Base-by-base conservation (phyloP, 2,329 filamentous ascomycete genomes). In the Phaeosphaeriaceae sp. region DNA sequence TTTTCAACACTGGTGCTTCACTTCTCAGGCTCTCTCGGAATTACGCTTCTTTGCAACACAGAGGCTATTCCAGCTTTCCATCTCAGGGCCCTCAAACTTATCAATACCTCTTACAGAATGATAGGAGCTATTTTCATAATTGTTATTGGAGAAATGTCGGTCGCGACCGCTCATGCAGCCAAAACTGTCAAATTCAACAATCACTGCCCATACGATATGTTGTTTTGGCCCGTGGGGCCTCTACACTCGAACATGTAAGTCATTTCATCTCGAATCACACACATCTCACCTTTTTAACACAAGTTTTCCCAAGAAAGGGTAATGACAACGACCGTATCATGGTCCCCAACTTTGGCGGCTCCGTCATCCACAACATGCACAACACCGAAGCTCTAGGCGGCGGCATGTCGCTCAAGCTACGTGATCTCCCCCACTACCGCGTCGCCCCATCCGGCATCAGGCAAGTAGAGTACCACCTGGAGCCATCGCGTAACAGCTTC, bases 141-240 rank as follows among this genome's bases (percentile, higher is more conserved):
- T n/a, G n/a, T n/a, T n/a, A n/a, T n/a, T n/a, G n/a, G n/a, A n/a
- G n/a, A n/a, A n/a, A n/a, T n/a, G n/a, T n/a, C n/a, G n/a, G 9
- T 5, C 45, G 31, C 19, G 19, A 27, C 22, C 25, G 49, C 45
- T 7, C 42, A 46, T 11, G 65, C 61, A 20, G 52, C 54, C 27
- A 68, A 68, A 46, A 64, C 48, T 13, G 44, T 72, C 36, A 64
- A 60, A 10, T 61, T 69, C 51, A 48, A 60, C 44, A 73, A 73
- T 51, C 48, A 68, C 56, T 73, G 70, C 48, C 55, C 61, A 13
- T 69, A 70, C 54, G 24, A 55, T 31, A 20, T 68, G 41, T 71
- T 58, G 54, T 63, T 62, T 47, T 73, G 69, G 67, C 24, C 51
- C 5, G 64, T 72, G n/a, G 54, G 56, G 2, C 65, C 61, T 7